Evolutionary conservation across 2,329 filamentous ascomycete species (phyloP), one percentile per base, ranked within the genome.

Genomic region (Ophiostoma sp.): DNA sequence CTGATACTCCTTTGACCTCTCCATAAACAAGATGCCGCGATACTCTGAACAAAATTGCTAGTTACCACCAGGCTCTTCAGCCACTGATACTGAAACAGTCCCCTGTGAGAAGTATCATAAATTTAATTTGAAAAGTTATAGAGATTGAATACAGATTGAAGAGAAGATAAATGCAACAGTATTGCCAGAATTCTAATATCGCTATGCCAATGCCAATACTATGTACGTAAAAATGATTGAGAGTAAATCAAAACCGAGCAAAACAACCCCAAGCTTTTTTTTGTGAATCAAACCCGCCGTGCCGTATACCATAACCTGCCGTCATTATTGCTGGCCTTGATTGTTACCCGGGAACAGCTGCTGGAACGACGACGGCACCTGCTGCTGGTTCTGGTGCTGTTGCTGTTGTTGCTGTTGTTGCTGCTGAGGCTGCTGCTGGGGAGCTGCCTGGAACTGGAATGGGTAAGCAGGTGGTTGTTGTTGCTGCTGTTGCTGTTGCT

Each of bases 401-500:
- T 69, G 65, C 4, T 65, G 67, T 2, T 71, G 65, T 2, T 66
- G 72, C 15, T 64, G 67, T 4, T 66, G 72, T 10, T 57, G 67
- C 6, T 71, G 69, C 11, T 71, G 71, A 7, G 27, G 33, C 7
- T 64, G 69, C 20, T 71, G 67, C 36, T 69, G 71, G 27, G 35
- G 69, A 8, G 57, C 35, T 44, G 57, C 64, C 20, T 67, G 70
- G 31, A 65, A 68, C 17, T 65, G 69, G 23, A 69, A 71, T 1
- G 31, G 27, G 31, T 44, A 65, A 15, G 27, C 44, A 7, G 68
- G 69, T 17, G n/a, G 69, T 33, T 27, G 48, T 31, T 66, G 72
- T 7, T 54, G 68, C 4, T 70, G 70, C 13, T 64, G 71, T 31
- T 67, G 70, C 35, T 72, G 70, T 41, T 72, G 72, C 33, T 73